These are phyloP conservation scores for Pyrenophora tritici-repentis DNA, from an alignment of 2,329 filamentous ascomycete species.

Conservation along the genomic window DNA sequence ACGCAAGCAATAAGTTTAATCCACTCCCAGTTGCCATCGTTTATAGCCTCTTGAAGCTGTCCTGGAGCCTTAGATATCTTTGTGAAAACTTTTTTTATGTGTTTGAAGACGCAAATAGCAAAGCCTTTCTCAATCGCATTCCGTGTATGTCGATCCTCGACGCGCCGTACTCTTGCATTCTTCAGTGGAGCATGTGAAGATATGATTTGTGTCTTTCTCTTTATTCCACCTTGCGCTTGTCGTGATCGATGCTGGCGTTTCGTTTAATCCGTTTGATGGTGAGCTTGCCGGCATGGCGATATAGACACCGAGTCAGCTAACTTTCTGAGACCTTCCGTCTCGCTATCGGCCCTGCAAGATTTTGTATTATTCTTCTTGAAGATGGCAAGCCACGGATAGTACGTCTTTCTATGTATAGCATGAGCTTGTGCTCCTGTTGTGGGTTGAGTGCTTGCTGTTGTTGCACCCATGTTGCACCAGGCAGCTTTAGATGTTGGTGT, in stretches of 20 bases:
- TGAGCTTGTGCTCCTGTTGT: background rate
- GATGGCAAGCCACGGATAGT: background rate
- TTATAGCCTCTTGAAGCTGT: no score
- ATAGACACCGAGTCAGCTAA: constrained; percentile 17
- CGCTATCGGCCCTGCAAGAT: background rate
- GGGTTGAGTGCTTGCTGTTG: background rate
- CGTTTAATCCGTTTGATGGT: constrained; percentile 11
- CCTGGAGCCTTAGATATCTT: no score
- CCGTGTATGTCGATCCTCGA: constrained; percentile 10
- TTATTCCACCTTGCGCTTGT: constrained; percentile 13
- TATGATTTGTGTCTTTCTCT: constrained; percentile 10
- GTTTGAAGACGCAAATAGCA: no score
- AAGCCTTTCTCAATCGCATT: background rate
- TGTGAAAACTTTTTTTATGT: no score
- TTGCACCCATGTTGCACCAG: no score
- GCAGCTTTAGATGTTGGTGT: background rate
- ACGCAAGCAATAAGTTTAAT: no score
- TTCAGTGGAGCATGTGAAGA: constrained; percentile 9
- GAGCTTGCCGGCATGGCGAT: constrained; percentile 5
- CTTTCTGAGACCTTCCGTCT: background rate
- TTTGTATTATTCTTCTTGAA: background rate
- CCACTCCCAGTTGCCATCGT: no score
- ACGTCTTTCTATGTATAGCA: background rate
- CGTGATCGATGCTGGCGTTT: constrained; percentile 8
- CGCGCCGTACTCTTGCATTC: constrained; percentile 4